A percentile compares a stretch with the other conserved stretches of the same genome.
Conservation (phyloP, 2,329 filamentous ascomycete genomes). For the Fusarium tuaranense region DNA sequence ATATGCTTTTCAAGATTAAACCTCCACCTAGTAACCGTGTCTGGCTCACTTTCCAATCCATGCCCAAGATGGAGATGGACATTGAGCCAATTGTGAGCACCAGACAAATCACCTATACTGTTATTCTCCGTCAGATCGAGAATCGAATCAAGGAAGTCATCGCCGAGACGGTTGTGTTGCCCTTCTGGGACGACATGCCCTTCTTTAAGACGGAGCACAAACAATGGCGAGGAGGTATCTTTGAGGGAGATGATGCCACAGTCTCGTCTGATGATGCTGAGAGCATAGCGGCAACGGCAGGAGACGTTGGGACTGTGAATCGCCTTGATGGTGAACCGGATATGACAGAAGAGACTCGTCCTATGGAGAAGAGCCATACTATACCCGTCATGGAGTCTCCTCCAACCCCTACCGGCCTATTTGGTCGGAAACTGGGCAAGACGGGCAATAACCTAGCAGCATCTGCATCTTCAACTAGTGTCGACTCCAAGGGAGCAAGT, state of each 20-base stretch:
- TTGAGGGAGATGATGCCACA: slow-evolving; percentile 66
- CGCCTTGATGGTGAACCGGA: slow-evolving; percentile 57
- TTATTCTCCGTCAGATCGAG: slow-evolving; percentile 93
- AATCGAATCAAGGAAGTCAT: slow-evolving; percentile 94
- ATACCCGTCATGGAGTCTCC: slow-evolving; percentile 57
- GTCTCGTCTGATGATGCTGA: slow-evolving; percentile 39
- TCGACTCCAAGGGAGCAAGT: slow-evolving; percentile 59
- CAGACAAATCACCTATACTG: slow-evolving; percentile 92
- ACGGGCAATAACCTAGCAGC: slow-evolving; percentile 46
- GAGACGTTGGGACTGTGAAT: slow-evolving; percentile 62
- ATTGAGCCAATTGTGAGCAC: slow-evolving; percentile 96
- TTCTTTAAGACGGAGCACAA: slow-evolving; percentile 87
- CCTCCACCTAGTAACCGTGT: slow-evolving; percentile 93
- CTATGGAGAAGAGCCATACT: slow-evolving; percentile 68
- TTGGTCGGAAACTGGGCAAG: slow-evolving; percentile 62
- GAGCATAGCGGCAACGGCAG: slow-evolving; percentile 50
- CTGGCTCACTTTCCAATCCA: slow-evolving; percentile 96
- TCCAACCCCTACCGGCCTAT: slow-evolving; percentile 56
- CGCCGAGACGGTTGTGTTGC: slow-evolving; percentile 88
- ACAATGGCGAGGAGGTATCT: slow-evolving; percentile 87
- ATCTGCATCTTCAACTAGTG: slow-evolving; percentile 60
- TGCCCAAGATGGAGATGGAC: slow-evolving; percentile 93
- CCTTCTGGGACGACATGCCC: slow-evolving; percentile 96
- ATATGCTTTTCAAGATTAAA: slow-evolving; percentile 87
- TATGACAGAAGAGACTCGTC: slow-evolving; percentile 54